Evolutionary conservation across 2,329 filamentous ascomycete species (phyloP), one percentile per base, ranked within the genome.

Genomic region (Ophiostoma australiae): DNA sequence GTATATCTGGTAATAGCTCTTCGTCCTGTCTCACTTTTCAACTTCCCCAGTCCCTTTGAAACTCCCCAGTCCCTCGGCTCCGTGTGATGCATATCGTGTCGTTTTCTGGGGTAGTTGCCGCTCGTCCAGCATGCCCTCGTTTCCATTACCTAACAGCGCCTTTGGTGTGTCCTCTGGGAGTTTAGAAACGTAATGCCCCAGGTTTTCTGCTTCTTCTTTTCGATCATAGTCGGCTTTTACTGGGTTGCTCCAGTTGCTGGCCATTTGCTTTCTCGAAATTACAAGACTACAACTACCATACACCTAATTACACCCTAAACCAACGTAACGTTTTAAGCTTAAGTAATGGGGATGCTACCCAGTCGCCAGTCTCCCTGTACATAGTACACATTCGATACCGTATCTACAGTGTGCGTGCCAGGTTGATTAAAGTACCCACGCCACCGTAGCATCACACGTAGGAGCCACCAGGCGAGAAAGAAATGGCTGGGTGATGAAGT

Each of bases 241-340:
- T n/a, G n/a, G n/a, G n/a, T n/a, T n/a, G n/a, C n/a, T n/a, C n/a
- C n/a, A n/a, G n/a, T n/a, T 39, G 10, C 37, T 10, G 5, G 37
- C 1, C 37, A 39, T 39, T 39, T 31, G 27, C 27, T 31, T 31
- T 3, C 37, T 11, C 37, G 37, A 39, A 11, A 39, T 39, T 39
- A 11, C 8, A 39, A 39, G 13, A 39, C 10, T 39, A 11, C 37
- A 48, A n/a, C 5, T 17, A 48, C 13, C 44, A 48, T 5, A 48
- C 15, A 15, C 39, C 39, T 2, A 41, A 41, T 10, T 11, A 8
- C 39, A 41, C 39, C 4, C 39, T 6, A 48, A 20, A 58, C 52
- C 52, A 13, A 65, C 58, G 58, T 65, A 67, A 67, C 63, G 63
- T 67, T 67, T 67, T 39, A 39, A 67, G 63, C 63, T 39, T 10